A percentile compares a stretch with the other conserved stretches of the same genome.
Conservation (phyloP, 1,284 basidiomycete species). For the Neolentinus lepideus region DNA sequence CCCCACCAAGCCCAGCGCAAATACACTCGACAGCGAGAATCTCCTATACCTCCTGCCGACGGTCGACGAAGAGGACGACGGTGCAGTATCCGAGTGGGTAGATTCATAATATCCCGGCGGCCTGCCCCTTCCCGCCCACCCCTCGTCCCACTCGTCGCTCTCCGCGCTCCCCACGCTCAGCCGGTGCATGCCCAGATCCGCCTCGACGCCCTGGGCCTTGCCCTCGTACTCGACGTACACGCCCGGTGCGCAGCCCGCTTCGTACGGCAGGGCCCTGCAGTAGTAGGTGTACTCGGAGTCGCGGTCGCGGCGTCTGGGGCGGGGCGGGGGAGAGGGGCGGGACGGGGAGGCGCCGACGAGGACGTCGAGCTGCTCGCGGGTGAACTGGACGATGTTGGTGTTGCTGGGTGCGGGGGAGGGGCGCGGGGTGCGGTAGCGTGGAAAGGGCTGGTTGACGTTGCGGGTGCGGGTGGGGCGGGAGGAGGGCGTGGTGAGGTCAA, state of each 20-base stretch:
- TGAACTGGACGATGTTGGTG: background rate
- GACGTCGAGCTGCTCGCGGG: background rate
- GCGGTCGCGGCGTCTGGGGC: background rate
- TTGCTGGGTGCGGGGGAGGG: background rate
- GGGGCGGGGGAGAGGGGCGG: background rate
- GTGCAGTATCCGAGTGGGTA: too few relatives aligned
- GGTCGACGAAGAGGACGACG: background rate
- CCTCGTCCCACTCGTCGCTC: constrained; percentile 1
- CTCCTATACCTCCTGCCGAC: constrained; percentile 10
- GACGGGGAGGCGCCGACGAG: background rate
- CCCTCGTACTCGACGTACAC: constrained; percentile 2
- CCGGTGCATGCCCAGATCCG: too few relatives aligned
- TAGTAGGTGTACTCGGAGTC: background rate
- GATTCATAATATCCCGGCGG: background rate
- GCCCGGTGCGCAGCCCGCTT: background rate
- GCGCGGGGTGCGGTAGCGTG: background rate
- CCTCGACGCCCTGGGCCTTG: background rate
- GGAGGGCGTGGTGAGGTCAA: constrained; percentile 7
- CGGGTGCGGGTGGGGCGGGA: background rate
- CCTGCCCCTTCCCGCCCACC: background rate
- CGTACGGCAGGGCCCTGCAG: background rate
- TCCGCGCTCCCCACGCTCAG: background rate
- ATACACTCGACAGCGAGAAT: constrained; percentile 21
- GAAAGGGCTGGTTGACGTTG: background rate
- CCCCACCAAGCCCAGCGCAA: constrained; percentile 33